Percentiles rank a stretch among this genome's conserved stretches.
These are phyloP conservation scores for Exophiala spinifera DNA, from an alignment of 2,329 filamentous ascomycete genomes.

Conservation along the genomic window DNA sequence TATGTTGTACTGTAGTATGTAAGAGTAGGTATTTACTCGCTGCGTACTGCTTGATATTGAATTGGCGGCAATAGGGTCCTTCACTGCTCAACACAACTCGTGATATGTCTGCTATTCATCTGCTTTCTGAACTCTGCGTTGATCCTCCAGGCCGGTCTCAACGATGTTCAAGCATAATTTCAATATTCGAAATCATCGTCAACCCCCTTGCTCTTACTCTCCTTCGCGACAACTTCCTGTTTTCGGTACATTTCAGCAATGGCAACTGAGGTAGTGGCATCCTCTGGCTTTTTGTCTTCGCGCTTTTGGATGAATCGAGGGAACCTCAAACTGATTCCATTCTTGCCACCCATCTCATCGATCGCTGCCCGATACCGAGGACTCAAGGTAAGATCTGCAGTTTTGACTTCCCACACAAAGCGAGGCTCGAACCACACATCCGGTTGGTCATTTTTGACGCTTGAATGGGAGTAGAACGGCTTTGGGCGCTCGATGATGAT, in stretches of 20 bases:
- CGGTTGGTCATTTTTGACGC: constrained; percentile 84
- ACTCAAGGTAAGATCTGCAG: constrained; percentile 87
- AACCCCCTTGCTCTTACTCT: constrained; percentile 74
- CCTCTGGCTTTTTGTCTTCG: constrained; percentile 93
- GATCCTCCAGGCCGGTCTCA: background rate
- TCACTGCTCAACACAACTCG: no score
- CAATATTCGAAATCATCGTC: constrained; percentile 98
- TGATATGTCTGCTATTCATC: no score
- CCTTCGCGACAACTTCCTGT: constrained; percentile 87
- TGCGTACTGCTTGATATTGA: no score
- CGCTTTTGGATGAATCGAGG: constrained; percentile 87
- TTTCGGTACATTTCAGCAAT: constrained; percentile 96
- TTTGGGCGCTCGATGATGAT: constrained; percentile 86
- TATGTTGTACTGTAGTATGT: no score
- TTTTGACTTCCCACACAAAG: constrained; percentile 96
- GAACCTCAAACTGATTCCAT: constrained; percentile 85
- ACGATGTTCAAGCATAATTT: constrained; percentile 7
- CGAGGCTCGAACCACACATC: constrained; percentile 98
- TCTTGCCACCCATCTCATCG: constrained; percentile 67
- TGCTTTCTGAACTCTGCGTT: no score
- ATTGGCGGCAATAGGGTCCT: no score
- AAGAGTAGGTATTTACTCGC: no score
- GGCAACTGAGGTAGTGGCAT: constrained; percentile 78
- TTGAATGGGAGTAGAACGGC: constrained; percentile 87
- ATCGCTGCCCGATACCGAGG: constrained; percentile 90